Evolutionary conservation across 2,329 filamentous ascomycete genomes (phyloP).

Genomic region (Sclerotinia sclerotiorum): DNA sequence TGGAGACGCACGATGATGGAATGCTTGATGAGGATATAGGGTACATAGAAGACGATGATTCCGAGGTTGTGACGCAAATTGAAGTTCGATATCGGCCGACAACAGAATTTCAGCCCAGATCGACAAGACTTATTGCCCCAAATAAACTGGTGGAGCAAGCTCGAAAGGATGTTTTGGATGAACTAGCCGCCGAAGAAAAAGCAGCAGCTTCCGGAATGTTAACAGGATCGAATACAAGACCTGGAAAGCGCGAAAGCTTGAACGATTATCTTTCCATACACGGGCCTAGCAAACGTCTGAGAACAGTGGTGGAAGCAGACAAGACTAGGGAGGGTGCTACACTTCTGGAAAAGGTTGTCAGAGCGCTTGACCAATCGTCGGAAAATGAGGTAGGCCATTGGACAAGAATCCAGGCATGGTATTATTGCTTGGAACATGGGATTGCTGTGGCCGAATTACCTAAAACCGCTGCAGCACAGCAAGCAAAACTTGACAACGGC

Average conservation of each 20-base stretch:
- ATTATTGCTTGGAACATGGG: constrained; percentile 5
- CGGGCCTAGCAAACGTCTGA: constrained; percentile 14
- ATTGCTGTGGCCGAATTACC: neutral
- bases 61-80: constrained; percentile 9
- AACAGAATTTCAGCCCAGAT: constrained; percentile 17
- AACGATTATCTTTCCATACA: neutral
- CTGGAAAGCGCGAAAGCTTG: neutral
- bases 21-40: constrained; percentile 10
- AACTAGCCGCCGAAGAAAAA: constrained; percentile 8
- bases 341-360: neutral
- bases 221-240: neutral
- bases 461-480: constrained; percentile 11
- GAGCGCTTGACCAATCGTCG: neutral
- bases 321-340: neutral
- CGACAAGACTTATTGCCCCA: neutral
- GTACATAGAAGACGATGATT: neutral
- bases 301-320: constrained; percentile 8
- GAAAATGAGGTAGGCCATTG: constrained; percentile 13
- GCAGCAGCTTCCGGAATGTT: constrained; percentile 8
- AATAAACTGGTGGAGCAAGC: neutral
- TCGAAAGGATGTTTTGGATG: neutral
- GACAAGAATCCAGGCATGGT: constrained; percentile 21
- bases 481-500: constrained; percentile 12
- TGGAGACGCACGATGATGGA: constrained; percentile 8
- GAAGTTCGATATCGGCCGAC: constrained; percentile 20